Evolutionary conservation across 2,329 filamentous ascomycete species (phyloP).

Genomic region (Colletotrichum somersetense): DNA sequence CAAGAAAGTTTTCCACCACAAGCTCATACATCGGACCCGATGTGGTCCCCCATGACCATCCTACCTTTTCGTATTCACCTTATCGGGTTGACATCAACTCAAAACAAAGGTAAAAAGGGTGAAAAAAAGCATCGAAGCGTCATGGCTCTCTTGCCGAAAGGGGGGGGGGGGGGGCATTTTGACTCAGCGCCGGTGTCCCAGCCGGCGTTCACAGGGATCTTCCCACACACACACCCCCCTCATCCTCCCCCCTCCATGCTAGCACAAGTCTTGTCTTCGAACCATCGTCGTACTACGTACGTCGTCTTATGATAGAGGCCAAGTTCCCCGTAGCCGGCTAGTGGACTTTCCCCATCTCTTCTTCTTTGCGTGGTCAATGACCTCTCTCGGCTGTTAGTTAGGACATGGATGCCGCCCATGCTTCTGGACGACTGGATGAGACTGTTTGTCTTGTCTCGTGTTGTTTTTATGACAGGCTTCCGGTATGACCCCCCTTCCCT

Average conservation of each 20-base stretch:
- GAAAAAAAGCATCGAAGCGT: not conserved
- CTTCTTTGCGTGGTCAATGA: not conserved
- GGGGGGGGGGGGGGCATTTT: not conserved
- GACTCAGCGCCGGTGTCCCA: conserved; percentile 27
- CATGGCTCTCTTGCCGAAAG: conserved; percentile 5
- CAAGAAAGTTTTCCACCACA: not conserved
- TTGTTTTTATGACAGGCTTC: conserved; percentile 4
- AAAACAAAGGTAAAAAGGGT: not conserved
- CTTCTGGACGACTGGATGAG: not conserved
- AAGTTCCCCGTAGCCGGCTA: no score
- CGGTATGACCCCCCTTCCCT: not conserved
- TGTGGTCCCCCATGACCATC: not conserved
- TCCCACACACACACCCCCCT: no score
- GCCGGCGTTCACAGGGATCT: not conserved
- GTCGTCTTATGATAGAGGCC: no score
- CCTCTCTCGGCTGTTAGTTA: not conserved
- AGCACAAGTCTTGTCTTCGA: not conserved
- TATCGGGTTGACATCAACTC: conserved; percentile 15
- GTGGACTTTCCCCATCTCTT: not conserved
- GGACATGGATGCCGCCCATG: not conserved
- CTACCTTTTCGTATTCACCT: conserved; percentile 12
- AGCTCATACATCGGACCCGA: conserved; percentile 12
- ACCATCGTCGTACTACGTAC: not conserved
- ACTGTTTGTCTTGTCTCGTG: not conserved
- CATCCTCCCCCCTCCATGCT: no score